Base-by-base conservation (phyloP, 2,329 filamentous ascomycete genomes). In the Akanthomyces muscarius region DNA sequence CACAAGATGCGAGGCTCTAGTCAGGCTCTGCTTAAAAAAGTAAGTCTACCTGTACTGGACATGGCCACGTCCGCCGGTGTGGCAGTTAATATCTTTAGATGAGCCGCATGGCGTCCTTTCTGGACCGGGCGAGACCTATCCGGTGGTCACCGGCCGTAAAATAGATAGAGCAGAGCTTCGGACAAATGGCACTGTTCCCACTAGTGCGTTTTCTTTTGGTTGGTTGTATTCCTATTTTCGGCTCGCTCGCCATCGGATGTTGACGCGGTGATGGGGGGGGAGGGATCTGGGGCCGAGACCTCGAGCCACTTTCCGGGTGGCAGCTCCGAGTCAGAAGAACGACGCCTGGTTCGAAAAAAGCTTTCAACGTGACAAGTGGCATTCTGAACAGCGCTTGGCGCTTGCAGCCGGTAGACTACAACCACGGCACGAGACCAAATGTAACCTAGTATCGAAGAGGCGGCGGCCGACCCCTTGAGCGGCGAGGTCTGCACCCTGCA, bases 371-470 rank as follows among this genome's bases (percentile, higher is more conserved):
- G 48, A 28, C 48, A 53, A 45, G 38, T 36, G 28, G 7, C 48
- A 61, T 53, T 23, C 3, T 8, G 25, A 36, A 23, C 38, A 52
- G 57, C 57, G 23, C 23, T 60, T 61, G 50, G 59, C 59, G 50
- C 42, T 55, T 61, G 59, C 42, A 38, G 30, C 51, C 51, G 30
- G 50, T 30, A 38, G 21, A 25, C 33, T 18, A 48, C 16, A 36
- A 45, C 16, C 11, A 54, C 41, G 28, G 50, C 41, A 53, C 41
- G 21, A 61, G 41, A n/a, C 41, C n/a, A 38, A 38, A 61, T 54
- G 59, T 61, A 61, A 61, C 59, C 59, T 61, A 47, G 59, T 55
- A 61, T 61, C 50, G 30, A 30, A 18, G 30, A 30, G 25, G 16
- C 58, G 10, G 16, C 33, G 7, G 41, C 41, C 41, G 41, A 36